Base-by-base conservation (phyloP, 345 rosid genomes). In the Eucalyptus victrix region DNA sequence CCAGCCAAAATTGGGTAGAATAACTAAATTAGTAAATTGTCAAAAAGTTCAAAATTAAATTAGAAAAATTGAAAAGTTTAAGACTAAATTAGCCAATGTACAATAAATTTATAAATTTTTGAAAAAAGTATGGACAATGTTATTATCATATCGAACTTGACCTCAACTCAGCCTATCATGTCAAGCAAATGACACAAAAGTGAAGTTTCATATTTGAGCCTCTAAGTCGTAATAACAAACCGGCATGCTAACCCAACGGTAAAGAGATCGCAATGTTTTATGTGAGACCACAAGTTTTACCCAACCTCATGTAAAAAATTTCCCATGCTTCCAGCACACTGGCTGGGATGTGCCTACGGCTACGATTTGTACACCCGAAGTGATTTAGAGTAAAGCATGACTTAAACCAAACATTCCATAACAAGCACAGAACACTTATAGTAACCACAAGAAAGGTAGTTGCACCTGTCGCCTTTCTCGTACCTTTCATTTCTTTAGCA, bases 101-200 rank as follows among this genome's bases (percentile, higher is more conserved):
- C 13, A 56, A 56, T 56, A 24, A 23, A 56, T 56, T 56, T 56
- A 56, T 56, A 24, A 56, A 1, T 56, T 56, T 56, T 56, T 56
- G 13, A 6, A 56, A 23, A 56, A 24, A 10, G 5, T 10, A 21
- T 3, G 4, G 2, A 21, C 47, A 21, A 0, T 42, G 83, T 6
- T 37, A 11, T 76, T 23, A 76, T 76, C 12, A 37, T 76, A 37
- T 7, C 1, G 26, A 76, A 18, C 45, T 76, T 12, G 14, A 37
- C 83, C 83, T 21, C 15, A 4, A 37, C 83, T 76, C 28, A 37
- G 8, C 83, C 45, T 21, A 37, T 34, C 44, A 72, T 18, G 44
- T 10, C 44, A 9, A 34, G 81, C 14, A 18, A 23, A 34, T 72
- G 23, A 6, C 15, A 76, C 28, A 11, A 10, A 11, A 37, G 47